These are phyloP conservation scores for Colletotrichum spaethianum DNA, from an alignment of 2,329 filamentous ascomycete species.

Conservation along the genomic window DNA sequence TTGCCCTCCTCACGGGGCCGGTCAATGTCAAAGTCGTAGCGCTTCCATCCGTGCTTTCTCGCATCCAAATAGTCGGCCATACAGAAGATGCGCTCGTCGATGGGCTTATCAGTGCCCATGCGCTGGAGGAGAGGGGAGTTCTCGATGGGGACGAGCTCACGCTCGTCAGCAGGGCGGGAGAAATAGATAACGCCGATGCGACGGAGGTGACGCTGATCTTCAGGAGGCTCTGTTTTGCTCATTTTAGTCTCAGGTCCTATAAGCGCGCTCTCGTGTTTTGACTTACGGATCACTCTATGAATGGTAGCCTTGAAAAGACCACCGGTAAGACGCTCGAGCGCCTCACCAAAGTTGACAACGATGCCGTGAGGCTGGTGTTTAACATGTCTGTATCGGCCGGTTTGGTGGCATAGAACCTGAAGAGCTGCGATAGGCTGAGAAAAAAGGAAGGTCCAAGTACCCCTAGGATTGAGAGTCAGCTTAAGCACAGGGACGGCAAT, in stretches of 20 bases:
- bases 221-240: conserved; percentile 44
- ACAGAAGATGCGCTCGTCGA: conserved; percentile 47
- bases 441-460: conserved; percentile 56
- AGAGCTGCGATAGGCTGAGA: conserved; percentile 56
- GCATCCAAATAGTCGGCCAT: conserved; percentile 49
- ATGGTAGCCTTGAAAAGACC: conserved; percentile 51
- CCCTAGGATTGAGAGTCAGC: conserved; percentile 35
- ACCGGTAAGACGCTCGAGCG: conserved; percentile 49
- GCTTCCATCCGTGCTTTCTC: conserved; percentile 49
- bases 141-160: conserved; percentile 53
- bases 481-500: no score
- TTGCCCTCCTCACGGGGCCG: conserved; percentile 28
- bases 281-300: conserved; percentile 46
- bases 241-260: background rate
- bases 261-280: background rate
- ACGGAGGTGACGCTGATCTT: conserved; percentile 53
- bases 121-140: conserved; percentile 51
- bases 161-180: conserved; percentile 53
- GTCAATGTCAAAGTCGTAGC: conserved; percentile 49
- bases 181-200: conserved; percentile 58
- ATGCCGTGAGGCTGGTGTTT: conserved; percentile 53
- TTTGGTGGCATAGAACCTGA: conserved; percentile 52
- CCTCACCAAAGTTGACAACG: conserved; percentile 55
- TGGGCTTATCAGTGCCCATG: conserved; percentile 47
- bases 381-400: conserved; percentile 55